Base-by-base conservation (phyloP, 2,329 filamentous ascomycete genomes). In the Tetracladium maxilliforme region DNA sequence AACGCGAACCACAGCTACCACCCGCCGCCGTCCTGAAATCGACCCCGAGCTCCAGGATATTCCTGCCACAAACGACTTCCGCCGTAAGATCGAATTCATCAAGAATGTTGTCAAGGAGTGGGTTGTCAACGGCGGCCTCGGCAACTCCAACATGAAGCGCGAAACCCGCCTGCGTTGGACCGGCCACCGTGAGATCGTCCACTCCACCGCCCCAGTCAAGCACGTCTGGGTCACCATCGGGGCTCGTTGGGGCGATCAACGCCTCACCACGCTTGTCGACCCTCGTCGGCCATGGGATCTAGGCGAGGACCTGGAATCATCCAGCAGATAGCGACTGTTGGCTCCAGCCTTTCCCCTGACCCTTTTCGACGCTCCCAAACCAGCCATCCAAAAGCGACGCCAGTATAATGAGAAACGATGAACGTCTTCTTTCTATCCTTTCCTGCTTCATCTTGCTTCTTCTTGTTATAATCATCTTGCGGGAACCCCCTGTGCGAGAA, bases 51-150 rank as follows among this genome's bases (percentile, higher is more conserved):
- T 73, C 10, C 67, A 73, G 44, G 58, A 63, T 28, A 69, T 82
- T 28, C 74, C 79, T 0, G 62, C 66, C 12, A 73, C 75, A 20
- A 87, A 87, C 44, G 67, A 74, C 35, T 69, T 87, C 43, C 68
- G 73, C 17, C 61, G 60, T 38, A 87, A 87, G 55, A 64, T 87
- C 29, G 64, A 71, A 30, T 86, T 86, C 43, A 69, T 86, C 39
- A 61, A 64, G 35, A 52, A 62, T 25, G 63, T 82, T 10, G 61
- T 83, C 8, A 64, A 63, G 34, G 75, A 82, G 44, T 87, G 80
- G 80, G 65, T 71, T 9, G 40, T 45, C 28, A 74, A 77, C 37
- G 72, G 70, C 4, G 80, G 80, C 3, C 49, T 86, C 16, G 80
- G 80, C 26, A 71, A 70, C 43, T 70, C 66, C 11, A 8, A 8